phyloP scores from a whole-genome alignment of 768 basidiomycete species.

The Termitomyces sp. region DNA sequence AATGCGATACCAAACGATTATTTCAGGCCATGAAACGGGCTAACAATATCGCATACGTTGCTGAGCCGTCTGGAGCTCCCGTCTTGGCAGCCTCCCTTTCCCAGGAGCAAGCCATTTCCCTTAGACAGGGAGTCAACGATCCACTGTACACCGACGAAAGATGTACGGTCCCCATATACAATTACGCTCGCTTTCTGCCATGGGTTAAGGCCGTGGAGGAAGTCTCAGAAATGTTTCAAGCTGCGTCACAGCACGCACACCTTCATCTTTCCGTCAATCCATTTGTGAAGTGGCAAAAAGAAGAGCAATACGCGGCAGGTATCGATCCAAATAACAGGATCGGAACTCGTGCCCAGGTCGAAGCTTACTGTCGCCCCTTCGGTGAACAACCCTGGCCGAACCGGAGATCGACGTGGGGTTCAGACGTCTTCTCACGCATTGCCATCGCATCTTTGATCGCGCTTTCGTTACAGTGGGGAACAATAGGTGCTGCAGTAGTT shows the following conservation, averaged over 20 bases:
- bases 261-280: conserved; percentile 16
- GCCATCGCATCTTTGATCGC: conserved; percentile 16
- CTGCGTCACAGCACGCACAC: conserved; percentile 15
- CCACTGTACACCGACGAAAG: conserved; percentile 15
- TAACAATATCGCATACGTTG: conserved; percentile 24
- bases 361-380: conserved; percentile 9
- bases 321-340: conserved; percentile 11
- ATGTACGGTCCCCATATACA: conserved; percentile 22
- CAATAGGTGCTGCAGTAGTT: conserved; percentile 21
- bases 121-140: conserved; percentile 8
- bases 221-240: conserved; percentile 17
- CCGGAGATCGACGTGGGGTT: conserved; percentile 8
- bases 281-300: conserved; percentile 11
- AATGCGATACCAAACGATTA: conserved; percentile 30
- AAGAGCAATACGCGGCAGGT: conserved; percentile 1
- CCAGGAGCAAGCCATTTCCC: conserved; percentile 14
- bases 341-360: conserved; percentile 15
- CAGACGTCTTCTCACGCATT: conserved; percentile 16
- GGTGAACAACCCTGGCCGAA: neutral
- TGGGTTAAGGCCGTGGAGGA: conserved; percentile 23
- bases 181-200: conserved; percentile 23
- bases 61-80: conserved; percentile 4
- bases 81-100: conserved; percentile 8
- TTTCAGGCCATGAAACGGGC: conserved; percentile 22
- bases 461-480: conserved; percentile 23